Evolutionary conservation across 148 eudicot genomes (phyloP), one percentile per base, ranked within the genome.

Genomic region (Chenopodium quinoa): DNA sequence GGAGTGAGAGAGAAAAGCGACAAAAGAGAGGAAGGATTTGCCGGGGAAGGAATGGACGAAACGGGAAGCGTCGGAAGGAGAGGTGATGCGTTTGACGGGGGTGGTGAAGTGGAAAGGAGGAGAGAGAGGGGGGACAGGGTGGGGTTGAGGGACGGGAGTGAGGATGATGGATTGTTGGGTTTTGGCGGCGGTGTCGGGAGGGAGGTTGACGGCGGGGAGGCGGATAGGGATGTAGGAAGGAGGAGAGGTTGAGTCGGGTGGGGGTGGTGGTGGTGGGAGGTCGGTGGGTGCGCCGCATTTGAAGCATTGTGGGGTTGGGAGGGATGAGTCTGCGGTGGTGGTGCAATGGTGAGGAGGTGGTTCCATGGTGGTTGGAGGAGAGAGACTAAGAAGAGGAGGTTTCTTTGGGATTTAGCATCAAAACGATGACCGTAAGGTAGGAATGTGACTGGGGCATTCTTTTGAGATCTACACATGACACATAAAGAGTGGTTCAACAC

Each of bases 171-270:
- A 70, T 82, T 93, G 91, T 40, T 87, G 93, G 14, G 88, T 46
- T 37, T 86, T 83, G 84, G 86, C 71, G 79, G 88, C 82, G 75
- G 81, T 37, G 62, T 88, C 72, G 6, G 92, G 88, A 0, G 95
- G 92, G 80, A 93, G 83, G 84, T 93, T 93, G 67, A 92, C 80
- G 78, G 98, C 93, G 4, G 96, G 96, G 67, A 74, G 70, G 40
- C 96, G 94, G 87, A 93, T 93, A 64, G 97, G 98, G 85, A 88
- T 87, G 93, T 95, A 92, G 71, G 80, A 47, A 0, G 90, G 92
- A 16, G 73, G 25, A 67, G 71, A 72, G 65, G 79, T 7, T 22
- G 81, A 79, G 72, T 76, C 78, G 5, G 84, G 77, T 70, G 72
- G 72, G 2, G 92, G 87, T 7, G 91, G 93, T 0, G 93, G 91